Base-by-base conservation (phyloP, 177 flowering plant genomes). In the Telopea speciosissima region DNA sequence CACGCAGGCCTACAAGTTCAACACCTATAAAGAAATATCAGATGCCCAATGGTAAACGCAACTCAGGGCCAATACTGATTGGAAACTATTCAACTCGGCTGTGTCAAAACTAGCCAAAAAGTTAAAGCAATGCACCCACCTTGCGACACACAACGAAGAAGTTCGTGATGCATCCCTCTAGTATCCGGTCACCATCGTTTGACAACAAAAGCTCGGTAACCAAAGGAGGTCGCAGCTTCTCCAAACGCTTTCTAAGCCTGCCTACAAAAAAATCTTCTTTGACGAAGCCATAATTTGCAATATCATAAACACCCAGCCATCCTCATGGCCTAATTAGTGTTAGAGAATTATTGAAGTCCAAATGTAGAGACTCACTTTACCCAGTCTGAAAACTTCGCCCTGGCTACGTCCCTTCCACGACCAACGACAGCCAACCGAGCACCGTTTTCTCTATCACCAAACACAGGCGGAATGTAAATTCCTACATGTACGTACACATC, bases 361-460 rank as follows among this genome's bases (percentile, higher is more conserved):
- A 28, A 64, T 9, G 24, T 21, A 65, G 24, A 66, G 19, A 71
- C 88, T 63, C 59, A 94, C 97, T 97, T 89, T 60, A 85, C 97
- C 97, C 98, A 94, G 72, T 89, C 86, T 0, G 97, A 87, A 72
- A 86, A 86, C 84, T 94, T 94, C 0, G 97, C 96, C 56, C 73
- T 76, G 0, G 97, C 89, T 36, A 77, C 74, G 33, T 87, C 90
- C 81, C 99, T 84, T 23, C 92, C 92, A 12, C 63, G 77, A 3
- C 97, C 96, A 24, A 89, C 93, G 74, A 88, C 67, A 31, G 97
- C 99, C 82, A 95, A 80, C 63, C 69, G 80, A 0, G 90, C 96
- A 11, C 87, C 87, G 74, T 75, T 80, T 62, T 72, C 87, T 61
- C 17, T 44, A 68, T 66, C 67, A 23, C 90, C 91, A 80, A 88